phyloP scores from a whole-genome alignment of 768 basidiomycete species.

The Hygrophorus russula region DNA sequence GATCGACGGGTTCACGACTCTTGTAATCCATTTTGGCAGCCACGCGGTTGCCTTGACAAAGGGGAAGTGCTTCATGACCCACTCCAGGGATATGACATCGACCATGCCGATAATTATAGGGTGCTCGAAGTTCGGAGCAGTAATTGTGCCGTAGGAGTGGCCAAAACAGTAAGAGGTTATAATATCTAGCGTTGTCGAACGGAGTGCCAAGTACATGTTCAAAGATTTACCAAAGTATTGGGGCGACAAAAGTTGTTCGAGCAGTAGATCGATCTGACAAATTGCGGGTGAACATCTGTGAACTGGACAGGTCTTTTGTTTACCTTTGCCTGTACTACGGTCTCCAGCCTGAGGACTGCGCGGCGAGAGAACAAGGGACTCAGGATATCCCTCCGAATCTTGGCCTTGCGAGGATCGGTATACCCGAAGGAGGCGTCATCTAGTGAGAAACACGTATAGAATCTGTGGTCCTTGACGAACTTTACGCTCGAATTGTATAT shows the following conservation, averaged over 20 bases:
- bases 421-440: slow-evolving; percentile 17
- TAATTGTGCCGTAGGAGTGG: slow-evolving; percentile 14
- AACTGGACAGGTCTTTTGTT: not conserved
- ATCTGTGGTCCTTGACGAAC: slow-evolving; percentile 17
- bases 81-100: slow-evolving; percentile 1
- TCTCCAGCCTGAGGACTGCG: slow-evolving; percentile 18
- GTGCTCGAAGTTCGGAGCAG: slow-evolving; percentile 15
- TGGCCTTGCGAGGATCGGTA: slow-evolving; percentile 15
- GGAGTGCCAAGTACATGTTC: slow-evolving; percentile 16
- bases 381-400: slow-evolving; percentile 17
- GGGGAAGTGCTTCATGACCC: slow-evolving; percentile 13
- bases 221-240: slow-evolving; percentile 11
- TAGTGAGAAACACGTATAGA: slow-evolving; percentile 17
- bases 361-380: slow-evolving; percentile 22
- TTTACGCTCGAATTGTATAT: slow-evolving; percentile 18
- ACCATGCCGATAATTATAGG: slow-evolving; percentile 14
- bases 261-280: slow-evolving; percentile 17
- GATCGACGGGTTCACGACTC: no score
- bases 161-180: slow-evolving; percentile 22
- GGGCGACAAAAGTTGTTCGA: slow-evolving; percentile 10
- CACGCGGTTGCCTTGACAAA: no score
- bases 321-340: slow-evolving; percentile 17
- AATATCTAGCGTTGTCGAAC: slow-evolving; percentile 18
- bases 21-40: no score
- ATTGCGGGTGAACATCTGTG: no score